Percentiles rank a stretch among this genome's conserved stretches.
These are phyloP conservation scores for Diaporthe ampelina DNA, from an alignment of 2,329 filamentous ascomycete species.

Conservation along the genomic window DNA sequence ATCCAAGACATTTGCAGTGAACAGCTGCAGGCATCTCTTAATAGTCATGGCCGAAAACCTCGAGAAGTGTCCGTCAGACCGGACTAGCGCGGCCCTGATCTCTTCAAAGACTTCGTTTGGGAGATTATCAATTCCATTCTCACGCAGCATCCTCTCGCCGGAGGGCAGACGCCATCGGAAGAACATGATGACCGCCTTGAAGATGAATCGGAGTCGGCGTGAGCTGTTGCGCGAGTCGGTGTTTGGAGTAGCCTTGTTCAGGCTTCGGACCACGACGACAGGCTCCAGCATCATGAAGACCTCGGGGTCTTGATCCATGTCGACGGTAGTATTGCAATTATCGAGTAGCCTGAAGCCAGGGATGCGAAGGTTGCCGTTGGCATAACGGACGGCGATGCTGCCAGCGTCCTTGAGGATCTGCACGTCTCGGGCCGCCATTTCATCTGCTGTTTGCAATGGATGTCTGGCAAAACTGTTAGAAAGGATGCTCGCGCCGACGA, in stretches of 20 bases:
- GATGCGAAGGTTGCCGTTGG: background rate
- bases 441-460: background rate
- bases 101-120: background rate
- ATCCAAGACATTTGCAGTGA: background rate
- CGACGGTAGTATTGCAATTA: background rate
- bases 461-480: background rate
- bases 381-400: background rate
- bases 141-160: background rate
- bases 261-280: background rate
- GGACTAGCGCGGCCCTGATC: background rate
- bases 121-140: background rate
- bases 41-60: background rate
- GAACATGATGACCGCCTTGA: background rate
- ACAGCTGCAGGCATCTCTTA: background rate
- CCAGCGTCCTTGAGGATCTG: background rate
- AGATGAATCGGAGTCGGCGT: background rate
- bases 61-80: background rate
- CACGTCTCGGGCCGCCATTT: background rate
- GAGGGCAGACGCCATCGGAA: background rate
- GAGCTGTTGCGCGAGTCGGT: background rate
- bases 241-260: background rate
- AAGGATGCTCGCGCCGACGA: background rate
- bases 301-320: constrained; percentile 1
- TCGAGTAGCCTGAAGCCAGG: background rate
- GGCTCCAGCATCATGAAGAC: background rate